Evolutionary conservation across 75 land plant species (phyloP), one percentile per base, ranked within the genome.

Genomic region (Cunninghamia lanceolata): DNA sequence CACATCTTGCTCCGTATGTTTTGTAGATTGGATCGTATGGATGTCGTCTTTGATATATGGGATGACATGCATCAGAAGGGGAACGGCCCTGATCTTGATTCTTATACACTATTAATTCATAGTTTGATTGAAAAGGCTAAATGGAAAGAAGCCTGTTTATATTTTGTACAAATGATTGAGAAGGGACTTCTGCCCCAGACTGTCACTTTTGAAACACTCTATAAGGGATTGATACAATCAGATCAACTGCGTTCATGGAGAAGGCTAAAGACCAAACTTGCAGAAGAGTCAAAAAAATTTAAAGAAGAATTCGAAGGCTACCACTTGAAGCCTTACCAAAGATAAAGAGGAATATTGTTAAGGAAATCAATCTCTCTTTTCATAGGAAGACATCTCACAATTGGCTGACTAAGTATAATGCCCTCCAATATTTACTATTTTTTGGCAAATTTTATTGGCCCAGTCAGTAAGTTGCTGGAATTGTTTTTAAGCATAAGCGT

Each of bases 161-260:
- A 82, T 63, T 92, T 94, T 71, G 91, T 92, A 54, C 91, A 94
- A 84, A 92, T 92, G 94, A 94, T 94, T 71, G 95, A 94, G 88
- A 91, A 83, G 88, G 95, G 95, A 10, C 87, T 91, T 86, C 89
- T 94, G 50, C 95, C 95, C 25, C 95, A 92, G 84, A 92, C 91
- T 83, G 70, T 87, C 39, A 94, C 95, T 15, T 94, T 94, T 90
- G 92, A 91, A 85, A 94, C 87, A 25, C 87, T 94, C 10, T 92
- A 94, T 78, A 45, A 76, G 43, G 94, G 95, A 2, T 86, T 94
- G 68, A 94, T 94, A 86, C 95, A 92, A 45, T 84, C 94, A 68
- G 89, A 91, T 86, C 93, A 86, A 92, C 78, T 94, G 84, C 89
- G 90, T 43, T 92, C 95, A 42, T 94, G 94, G 95, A 94, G 94